Evolutionary conservation across 2,329 filamentous ascomycete species (phyloP).

Genomic region (Bretziella fagacearum): DNA sequence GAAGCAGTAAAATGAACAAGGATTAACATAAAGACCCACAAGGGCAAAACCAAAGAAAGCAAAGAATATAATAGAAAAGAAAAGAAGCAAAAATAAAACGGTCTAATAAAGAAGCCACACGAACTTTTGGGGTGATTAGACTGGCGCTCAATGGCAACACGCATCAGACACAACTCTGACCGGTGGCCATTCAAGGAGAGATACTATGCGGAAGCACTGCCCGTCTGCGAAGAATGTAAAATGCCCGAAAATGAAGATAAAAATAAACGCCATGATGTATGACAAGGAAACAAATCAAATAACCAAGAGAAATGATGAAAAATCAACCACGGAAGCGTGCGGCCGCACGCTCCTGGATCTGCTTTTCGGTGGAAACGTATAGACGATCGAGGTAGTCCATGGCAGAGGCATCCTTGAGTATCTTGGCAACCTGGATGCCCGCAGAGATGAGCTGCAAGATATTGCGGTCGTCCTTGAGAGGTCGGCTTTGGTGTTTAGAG

Average conservation of each 20-base stretch:
- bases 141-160: no score
- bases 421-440: conserved; percentile 73
- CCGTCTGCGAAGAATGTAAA: not conserved
- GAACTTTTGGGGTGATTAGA: not conserved
- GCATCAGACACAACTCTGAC: no score
- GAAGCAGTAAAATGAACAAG: not conserved
- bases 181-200: no score
- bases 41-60: not conserved
- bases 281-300: conserved; percentile 2
- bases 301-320: conserved; percentile 1
- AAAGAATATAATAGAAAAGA: not conserved
- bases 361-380: conserved; percentile 65
- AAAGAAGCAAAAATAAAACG: not conserved
- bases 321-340: conserved; percentile 25
- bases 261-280: conserved; percentile 5
- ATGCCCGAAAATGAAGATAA: conserved; percentile 1
- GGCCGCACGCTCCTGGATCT: conserved; percentile 51
- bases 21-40: conserved; percentile 1
- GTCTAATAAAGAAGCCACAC: not conserved
- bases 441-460: conserved; percentile 77
- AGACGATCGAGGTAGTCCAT: conserved; percentile 70
- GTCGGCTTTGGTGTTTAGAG: conserved; percentile 66
- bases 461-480: conserved; percentile 75
- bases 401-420: conserved; percentile 65
- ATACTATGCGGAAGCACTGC: no score